Evolutionary conservation across 2,329 filamentous ascomycete genomes (phyloP).

Genomic region (Endoconidiophora polonica): DNA sequence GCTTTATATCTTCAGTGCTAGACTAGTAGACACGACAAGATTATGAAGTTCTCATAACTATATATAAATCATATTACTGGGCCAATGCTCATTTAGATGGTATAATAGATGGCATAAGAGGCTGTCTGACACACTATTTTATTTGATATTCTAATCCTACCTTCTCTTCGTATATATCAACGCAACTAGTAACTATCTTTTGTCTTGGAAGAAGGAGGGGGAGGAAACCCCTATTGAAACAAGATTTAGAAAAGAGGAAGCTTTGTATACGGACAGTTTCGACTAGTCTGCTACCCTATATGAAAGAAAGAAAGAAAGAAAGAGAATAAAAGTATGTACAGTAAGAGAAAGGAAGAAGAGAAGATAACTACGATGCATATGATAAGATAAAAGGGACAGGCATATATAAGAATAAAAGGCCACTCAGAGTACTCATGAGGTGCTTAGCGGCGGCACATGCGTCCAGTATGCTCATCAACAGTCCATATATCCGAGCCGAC

Average conservation of each 20-base stretch:
- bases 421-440: background rate
- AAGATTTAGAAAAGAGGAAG: too few relatives aligned
- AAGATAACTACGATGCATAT: background rate
- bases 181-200: background rate
- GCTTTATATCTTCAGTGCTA: too few relatives aligned
- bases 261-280: too few relatives aligned
- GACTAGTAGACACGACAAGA: too few relatives aligned
- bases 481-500: constrained; percentile 37
- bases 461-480: constrained; percentile 22
- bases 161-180: background rate
- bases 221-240: background rate
- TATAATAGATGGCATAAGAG: too few relatives aligned
- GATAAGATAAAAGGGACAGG: background rate
- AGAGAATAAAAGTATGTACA: background rate
- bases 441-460: constrained; percentile 21
- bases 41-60: too few relatives aligned
- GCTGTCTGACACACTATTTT: too few relatives aligned
- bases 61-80: too few relatives aligned
- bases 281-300: background rate
- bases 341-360: background rate
- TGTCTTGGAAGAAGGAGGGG: background rate
- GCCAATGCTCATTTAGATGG: too few relatives aligned
- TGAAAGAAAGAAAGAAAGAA: background rate
- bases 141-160: too few relatives aligned
- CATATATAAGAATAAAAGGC: background rate